phyloP scores from a whole-genome alignment of 1,284 basidiomycete species.

The Fomitopsis schrenkii region DNA sequence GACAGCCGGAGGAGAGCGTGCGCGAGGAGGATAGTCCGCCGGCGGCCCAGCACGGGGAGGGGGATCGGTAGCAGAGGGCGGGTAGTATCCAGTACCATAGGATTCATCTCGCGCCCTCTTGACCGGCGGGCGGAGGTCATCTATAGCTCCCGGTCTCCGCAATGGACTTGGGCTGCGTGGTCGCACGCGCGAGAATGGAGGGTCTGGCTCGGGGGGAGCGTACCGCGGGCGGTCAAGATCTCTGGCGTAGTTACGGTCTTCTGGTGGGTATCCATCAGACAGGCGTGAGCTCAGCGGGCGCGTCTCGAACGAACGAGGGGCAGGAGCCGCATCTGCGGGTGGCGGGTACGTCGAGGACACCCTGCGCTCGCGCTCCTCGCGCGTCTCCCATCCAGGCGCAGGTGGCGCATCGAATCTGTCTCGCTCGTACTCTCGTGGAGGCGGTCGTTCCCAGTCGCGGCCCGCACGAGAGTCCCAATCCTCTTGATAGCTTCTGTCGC shows the following conservation, averaged over 20 bases:
- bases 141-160: slow-evolving; percentile 15
- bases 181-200: slow-evolving; percentile 24
- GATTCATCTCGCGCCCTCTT: slow-evolving; percentile 30
- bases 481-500: slow-evolving; percentile 17
- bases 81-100: slow-evolving; percentile 21
- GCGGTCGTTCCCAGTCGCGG: slow-evolving; percentile 20
- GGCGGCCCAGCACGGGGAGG: slow-evolving; percentile 6
- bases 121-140: slow-evolving; percentile 27
- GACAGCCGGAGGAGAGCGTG: slow-evolving; percentile 18
- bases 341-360: slow-evolving; percentile 14
- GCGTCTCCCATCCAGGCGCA: slow-evolving; percentile 25
- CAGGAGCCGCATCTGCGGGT: slow-evolving; percentile 9
- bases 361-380: slow-evolving; percentile 28
- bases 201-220: slow-evolving; percentile 17
- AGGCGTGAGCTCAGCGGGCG: slow-evolving; percentile 27
- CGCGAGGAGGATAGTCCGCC: slow-evolving; percentile 12
- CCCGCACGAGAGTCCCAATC: slow-evolving; percentile 16
- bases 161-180: slow-evolving; percentile 30
- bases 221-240: slow-evolving; percentile 23
- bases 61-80: slow-evolving; percentile 13
- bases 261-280: slow-evolving; percentile 20
- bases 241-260: slow-evolving; percentile 15
- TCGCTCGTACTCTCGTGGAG: slow-evolving; percentile 17
- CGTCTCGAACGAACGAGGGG: slow-evolving; percentile 21
- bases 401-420: slow-evolving; percentile 23